These are phyloP conservation scores for Farysia itapuensis DNA, from an alignment of 1,284 basidiomycete genomes.

Conservation along the genomic window DNA sequence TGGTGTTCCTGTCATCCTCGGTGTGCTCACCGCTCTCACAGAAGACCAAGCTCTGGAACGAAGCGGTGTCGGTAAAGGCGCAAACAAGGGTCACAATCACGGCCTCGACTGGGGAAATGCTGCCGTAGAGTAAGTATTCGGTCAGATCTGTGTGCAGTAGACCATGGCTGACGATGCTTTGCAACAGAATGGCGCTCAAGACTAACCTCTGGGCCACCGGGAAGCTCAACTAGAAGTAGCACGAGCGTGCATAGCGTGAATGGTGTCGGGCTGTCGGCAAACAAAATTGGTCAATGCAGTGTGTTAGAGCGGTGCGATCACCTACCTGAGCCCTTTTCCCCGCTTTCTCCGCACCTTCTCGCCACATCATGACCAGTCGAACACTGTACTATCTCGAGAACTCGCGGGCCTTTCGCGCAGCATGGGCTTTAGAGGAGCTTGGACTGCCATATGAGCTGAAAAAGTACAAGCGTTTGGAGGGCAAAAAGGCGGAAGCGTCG, in stretches of 20 bases:
- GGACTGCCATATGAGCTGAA: slow-evolving; percentile 7
- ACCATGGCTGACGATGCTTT: neutral
- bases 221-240: slow-evolving; percentile 34
- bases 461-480: slow-evolving; percentile 9
- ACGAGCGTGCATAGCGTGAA: too few relatives aligned
- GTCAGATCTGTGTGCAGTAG: neutral
- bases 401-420: slow-evolving; percentile 24
- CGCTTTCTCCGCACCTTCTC: too few relatives aligned
- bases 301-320: too few relatives aligned
- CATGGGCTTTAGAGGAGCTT: slow-evolving; percentile 24
- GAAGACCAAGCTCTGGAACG: slow-evolving; percentile 93
- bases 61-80: slow-evolving; percentile 72
- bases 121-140: slow-evolving; percentile 72
- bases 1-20: slow-evolving; percentile 93
- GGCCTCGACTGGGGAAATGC: slow-evolving; percentile 95
- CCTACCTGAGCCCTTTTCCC: too few relatives aligned
- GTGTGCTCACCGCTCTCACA: slow-evolving; percentile 86
- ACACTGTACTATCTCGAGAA: slow-evolving; percentile 24
- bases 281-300: too few relatives aligned
- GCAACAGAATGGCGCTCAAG: slow-evolving; percentile 51
- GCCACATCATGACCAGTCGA: slow-evolving; percentile 1
- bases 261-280: too few relatives aligned
- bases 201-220: slow-evolving; percentile 44
- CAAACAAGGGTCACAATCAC: slow-evolving; percentile 81
- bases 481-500: slow-evolving; percentile 11